Conservation (phyloP, 1,284 basidiomycete species). For the Trametes pubescens region DNA sequence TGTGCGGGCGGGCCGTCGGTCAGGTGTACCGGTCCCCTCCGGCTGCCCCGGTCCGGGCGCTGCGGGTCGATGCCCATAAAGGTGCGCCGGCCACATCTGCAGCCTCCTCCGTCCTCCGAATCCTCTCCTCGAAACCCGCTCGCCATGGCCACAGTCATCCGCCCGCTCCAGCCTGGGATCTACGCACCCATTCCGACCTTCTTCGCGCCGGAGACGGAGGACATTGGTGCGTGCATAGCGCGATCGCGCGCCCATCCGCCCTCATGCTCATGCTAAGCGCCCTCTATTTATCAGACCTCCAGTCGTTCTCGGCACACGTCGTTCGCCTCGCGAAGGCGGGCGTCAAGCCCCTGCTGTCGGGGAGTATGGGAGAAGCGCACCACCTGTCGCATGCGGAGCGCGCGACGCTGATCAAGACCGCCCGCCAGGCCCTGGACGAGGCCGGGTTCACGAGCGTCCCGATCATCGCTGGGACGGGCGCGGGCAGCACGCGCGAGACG, state of each 20-base stretch:
- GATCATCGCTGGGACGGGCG: slow-evolving; percentile 85
- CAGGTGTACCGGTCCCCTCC: slow-evolving; percentile 24
- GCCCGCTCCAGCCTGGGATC: slow-evolving; percentile 79
- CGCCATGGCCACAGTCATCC: slow-evolving; percentile 40
- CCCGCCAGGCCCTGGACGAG: slow-evolving; percentile 76
- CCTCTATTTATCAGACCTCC: slow-evolving; percentile 63
- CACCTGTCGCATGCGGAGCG: slow-evolving; percentile 84
- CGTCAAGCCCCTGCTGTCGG: slow-evolving; percentile 79
- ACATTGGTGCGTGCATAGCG: slow-evolving; percentile 70
- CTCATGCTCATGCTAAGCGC: background rate
- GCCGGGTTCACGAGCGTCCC: slow-evolving; percentile 70
- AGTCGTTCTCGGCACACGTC: slow-evolving; percentile 78
- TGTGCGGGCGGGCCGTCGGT: slow-evolving; percentile 28
- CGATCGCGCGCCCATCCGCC: background rate
- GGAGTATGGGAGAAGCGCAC: slow-evolving; percentile 86
- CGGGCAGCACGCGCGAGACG: slow-evolving; percentile 84
- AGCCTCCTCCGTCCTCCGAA: slow-evolving; percentile 29
- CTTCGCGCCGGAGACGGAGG: slow-evolving; percentile 79
- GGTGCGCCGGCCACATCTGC: slow-evolving; percentile 22
- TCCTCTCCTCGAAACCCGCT: slow-evolving; percentile 51
- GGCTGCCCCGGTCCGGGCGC: slow-evolving; percentile 28
- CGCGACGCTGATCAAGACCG: slow-evolving; percentile 69
- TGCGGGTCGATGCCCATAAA: slow-evolving; percentile 23
- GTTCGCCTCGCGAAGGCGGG: slow-evolving; percentile 75
- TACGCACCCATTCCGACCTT: slow-evolving; percentile 90